Evolutionary conservation across 2,329 filamentous ascomycete genomes (phyloP), one percentile per base, ranked within the genome.

Genomic region (Alternaria ethzedia): DNA sequence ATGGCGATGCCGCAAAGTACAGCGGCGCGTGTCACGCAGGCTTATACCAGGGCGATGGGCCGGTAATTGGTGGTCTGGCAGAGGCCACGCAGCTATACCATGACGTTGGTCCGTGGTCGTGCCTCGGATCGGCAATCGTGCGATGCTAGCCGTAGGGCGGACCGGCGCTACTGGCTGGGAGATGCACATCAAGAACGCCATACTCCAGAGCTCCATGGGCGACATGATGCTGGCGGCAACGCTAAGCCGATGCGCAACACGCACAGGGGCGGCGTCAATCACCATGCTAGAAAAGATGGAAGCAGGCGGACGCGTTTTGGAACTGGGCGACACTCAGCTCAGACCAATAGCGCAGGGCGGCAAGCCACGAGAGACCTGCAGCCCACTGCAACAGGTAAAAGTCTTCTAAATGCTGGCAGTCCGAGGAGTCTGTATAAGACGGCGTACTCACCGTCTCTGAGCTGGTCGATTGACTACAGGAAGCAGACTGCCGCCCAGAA

Each of bases 311-410:
- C 57, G 60, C 56, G 52, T 62, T 60, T 70, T 70, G 70, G 66
- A 68, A 76, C 76, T 66, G 60, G 73, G 75, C 58, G 74, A 72
- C 70, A 74, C 56, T 63, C 68, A 67, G 70, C 68, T 68, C 65
- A 74, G 68, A 70, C 75, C 72, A 76, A 77, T 74, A 68, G 72
- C 68, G 72, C 72, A 70, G 63, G 75, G 75, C 75, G 73, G 72
- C 65, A 68, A 68, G 72, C 72, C 73, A 49, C 71, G 57, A 62
- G 62, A 63, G 43, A 68, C 66, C 75, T 78, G 78, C 78, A 79
- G 71, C 64, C 62, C 47, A 50, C 63, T 65, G 72, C 73, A 73
- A 77, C 61, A 61, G 78, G 76, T 70, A 78, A 76, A 66, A 74
- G 69, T 60, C 46, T 30, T 51, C 23, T 43, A 23, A 64, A 64